Conservation (phyloP, 768 basidiomycete species). For the Cyclocybe cylindracea region DNA sequence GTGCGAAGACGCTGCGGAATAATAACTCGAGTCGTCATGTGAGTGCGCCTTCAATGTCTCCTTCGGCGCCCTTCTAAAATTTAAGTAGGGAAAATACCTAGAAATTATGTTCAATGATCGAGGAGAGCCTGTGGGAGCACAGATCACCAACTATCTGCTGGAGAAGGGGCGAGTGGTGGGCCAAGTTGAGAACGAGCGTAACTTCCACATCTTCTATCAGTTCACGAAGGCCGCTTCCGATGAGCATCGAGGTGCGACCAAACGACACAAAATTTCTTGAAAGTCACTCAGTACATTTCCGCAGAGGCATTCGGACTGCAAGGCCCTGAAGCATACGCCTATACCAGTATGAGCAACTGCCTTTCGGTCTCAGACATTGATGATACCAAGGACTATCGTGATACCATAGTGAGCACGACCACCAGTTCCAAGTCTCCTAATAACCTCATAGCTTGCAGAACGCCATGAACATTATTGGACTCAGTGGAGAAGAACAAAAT, state of each 20-base stretch:
- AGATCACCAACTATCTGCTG: slow-evolving; percentile 97
- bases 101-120: slow-evolving; percentile 98
- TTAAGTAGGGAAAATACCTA: slow-evolving; percentile 88
- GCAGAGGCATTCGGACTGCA: slow-evolving; percentile 93
- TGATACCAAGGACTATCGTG: slow-evolving; percentile 83
- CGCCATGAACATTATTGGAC: slow-evolving; percentile 93
- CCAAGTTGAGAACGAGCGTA: slow-evolving; percentile 93
- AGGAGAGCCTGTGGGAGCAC: slow-evolving; percentile 94
- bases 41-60: slow-evolving; percentile 30
- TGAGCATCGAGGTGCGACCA: slow-evolving; percentile 77
- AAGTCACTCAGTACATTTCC: slow-evolving; percentile 13
- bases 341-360: slow-evolving; percentile 91
- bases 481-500: slow-evolving; percentile 81
- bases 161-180: slow-evolving; percentile 98
- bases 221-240: slow-evolving; percentile 94
- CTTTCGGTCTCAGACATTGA: slow-evolving; percentile 89
- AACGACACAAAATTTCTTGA: not conserved
- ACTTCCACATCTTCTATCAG: slow-evolving; percentile 99
- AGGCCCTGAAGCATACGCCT: slow-evolving; percentile 93
- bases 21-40: slow-evolving; percentile 99
- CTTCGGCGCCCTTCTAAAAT: slow-evolving; percentile 21
- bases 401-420: slow-evolving; percentile 71
- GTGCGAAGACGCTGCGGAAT: slow-evolving; percentile 97
- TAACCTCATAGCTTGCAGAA: slow-evolving; percentile 45
- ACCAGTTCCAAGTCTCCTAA: not conserved